phyloP scores from a whole-genome alignment of 192 early-diverging fungal genomes.

The Linnemannia hyalina region DNA sequence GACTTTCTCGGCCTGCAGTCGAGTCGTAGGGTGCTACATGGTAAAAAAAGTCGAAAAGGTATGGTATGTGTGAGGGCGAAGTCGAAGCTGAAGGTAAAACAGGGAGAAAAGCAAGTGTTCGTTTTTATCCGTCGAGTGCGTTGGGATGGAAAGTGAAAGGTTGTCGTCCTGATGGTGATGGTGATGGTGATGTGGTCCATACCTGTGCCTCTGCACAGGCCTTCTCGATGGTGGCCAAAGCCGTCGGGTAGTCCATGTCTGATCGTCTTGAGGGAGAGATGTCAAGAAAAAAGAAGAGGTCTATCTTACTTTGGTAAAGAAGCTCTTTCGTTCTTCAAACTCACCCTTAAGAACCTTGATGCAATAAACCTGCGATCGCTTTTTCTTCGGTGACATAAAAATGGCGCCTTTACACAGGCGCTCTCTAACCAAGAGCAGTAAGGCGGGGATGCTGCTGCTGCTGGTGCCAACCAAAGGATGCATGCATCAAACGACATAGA shows the following conservation, averaged over 20 bases:
- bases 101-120: neutral
- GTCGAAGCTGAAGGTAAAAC: neutral
- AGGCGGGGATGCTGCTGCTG: too few species aligned
- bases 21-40: constrained; percentile 63
- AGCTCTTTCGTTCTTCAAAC: neutral
- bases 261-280: constrained; percentile 5
- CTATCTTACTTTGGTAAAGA: neutral
- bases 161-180: neutral
- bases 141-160: neutral
- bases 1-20: constrained; percentile 64
- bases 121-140: neutral
- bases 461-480: neutral
- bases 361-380: neutral
- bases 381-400: neutral
- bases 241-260: constrained; percentile 59
- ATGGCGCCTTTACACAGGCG: too few species aligned
- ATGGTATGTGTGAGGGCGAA: constrained; percentile 8
- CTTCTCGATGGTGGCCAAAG: constrained; percentile 63
- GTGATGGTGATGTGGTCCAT: neutral
- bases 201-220: constrained; percentile 69
- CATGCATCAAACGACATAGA: neutral
- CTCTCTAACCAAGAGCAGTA: neutral
- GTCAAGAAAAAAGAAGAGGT: constrained; percentile 5
- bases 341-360: neutral
- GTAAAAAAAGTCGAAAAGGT: neutral